Evolutionary conservation across 257 asterid genomes (phyloP).

Genomic region (Penstemon barbatus): DNA sequence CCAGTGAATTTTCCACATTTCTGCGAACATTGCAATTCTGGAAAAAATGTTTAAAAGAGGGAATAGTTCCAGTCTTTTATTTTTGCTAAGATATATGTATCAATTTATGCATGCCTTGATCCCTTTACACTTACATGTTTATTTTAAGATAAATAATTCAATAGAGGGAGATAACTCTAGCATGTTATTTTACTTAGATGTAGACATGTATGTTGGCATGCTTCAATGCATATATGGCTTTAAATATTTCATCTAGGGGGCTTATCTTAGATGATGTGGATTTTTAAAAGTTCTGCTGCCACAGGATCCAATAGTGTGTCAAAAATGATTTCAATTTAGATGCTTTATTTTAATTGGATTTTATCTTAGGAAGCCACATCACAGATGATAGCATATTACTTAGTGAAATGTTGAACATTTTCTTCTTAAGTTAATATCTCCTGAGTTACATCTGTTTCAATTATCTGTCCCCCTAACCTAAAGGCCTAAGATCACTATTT

Average conservation of each 20-base stretch:
- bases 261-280: background rate
- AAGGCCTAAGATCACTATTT: background rate
- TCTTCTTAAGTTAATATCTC: conserved; percentile 3
- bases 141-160: too few relatives aligned
- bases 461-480: background rate
- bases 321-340: background rate
- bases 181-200: background rate
- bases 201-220: background rate
- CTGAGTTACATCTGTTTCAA: background rate
- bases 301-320: background rate
- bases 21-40: background rate
- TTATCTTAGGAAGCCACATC: conserved; percentile 16
- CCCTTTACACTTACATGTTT: too few relatives aligned
- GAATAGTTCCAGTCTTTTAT: background rate
- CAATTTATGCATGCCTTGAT: background rate
- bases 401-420: background rate
- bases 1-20: background rate
- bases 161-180: background rate
- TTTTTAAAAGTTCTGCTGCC: background rate
- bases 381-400: conserved; percentile 2
- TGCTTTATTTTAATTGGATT: background rate
- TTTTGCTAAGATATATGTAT: background rate
- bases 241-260: background rate
- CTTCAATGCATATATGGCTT: too few relatives aligned
- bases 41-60: background rate